A percentile compares a stretch with the other conserved stretches of the same genome.
phyloP scores from a whole-genome alignment of 2,329 filamentous ascomycete species.

The Aspergillus sp. region DNA sequence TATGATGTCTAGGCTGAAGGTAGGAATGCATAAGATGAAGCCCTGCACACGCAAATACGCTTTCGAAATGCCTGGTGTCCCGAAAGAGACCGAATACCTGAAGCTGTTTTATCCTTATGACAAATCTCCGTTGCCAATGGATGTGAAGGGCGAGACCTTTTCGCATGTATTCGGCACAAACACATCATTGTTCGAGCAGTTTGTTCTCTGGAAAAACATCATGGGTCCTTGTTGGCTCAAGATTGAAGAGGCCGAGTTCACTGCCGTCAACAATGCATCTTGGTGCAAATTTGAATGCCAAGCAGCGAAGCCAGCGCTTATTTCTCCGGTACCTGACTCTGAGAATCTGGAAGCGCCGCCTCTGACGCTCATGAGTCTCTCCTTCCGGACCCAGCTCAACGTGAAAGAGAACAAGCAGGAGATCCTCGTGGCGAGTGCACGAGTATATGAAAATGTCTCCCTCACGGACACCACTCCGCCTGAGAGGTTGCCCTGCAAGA shows the following conservation, averaged over 20 bases:
- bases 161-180: conserved; percentile 93
- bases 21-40: conserved; percentile 93
- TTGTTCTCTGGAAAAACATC: conserved; percentile 97
- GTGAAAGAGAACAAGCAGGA: conserved; percentile 94
- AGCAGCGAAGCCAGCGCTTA: conserved; percentile 73
- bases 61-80: conserved; percentile 85
- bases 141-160: conserved; percentile 79
- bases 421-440: conserved; percentile 84
- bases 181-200: conserved; percentile 94
- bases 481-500: conserved; percentile 84
- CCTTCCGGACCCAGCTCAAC: conserved; percentile 85
- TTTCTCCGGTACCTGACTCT: conserved; percentile 72
- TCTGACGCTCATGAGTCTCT: conserved; percentile 92
- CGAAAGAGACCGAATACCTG: conserved; percentile 85
- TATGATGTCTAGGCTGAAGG: conserved; percentile 83
- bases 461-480: conserved; percentile 85
- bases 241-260: conserved; percentile 83
- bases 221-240: conserved; percentile 99
- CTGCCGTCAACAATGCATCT: conserved; percentile 83
- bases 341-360: conserved; percentile 83
- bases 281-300: conserved; percentile 95
- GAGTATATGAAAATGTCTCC: conserved; percentile 88
- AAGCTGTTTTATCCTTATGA: conserved; percentile 96
- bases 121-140: conserved; percentile 72
- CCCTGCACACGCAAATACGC: conserved; percentile 87